Evolutionary conservation across 805 yeast species (phyloP), one percentile per base, ranked within the genome.

Genomic region (Monosporozyma unispora): DNA sequence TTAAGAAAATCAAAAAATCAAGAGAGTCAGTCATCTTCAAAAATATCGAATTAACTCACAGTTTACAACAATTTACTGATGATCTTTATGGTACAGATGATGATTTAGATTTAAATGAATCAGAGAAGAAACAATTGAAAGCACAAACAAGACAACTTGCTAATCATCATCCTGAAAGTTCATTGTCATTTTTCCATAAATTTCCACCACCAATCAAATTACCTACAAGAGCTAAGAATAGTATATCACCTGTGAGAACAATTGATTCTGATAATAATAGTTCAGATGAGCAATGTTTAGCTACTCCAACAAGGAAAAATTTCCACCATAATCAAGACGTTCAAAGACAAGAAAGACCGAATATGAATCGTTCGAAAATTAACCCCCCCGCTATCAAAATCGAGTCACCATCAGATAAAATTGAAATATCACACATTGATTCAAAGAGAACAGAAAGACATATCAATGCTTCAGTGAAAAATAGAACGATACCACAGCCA

Each of bases 31-130:
- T 45, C 46, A 55, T 51, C 48, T 60, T 48, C 47, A 62, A 59
- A 42, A 67, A 65, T 48, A 56, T 53, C 18, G 68, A 62, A 45
- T 49, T 67, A 39, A 59, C 66, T 7, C 59, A 58, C 35, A 63
- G 63, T 47, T 51, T 67, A 37, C 69, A 66, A 53, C 67, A 64
- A 49, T 59, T 67, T 37, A 67, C 68, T 2, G 66, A 64, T 50
- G 70, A 67, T 48, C 51, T 67, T 27, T 67, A 67, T 44, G 70
- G 70, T 31, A 37, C 55, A 7, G 54, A 49, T 18, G 48, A 50
- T 27, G 44, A 46, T 40, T 18, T 29, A 11, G 31, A 46, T 29
- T 7, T 21, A 2, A 23, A 19, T 21, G 4, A 23, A 19, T 29
- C 16, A 11, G 5, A 38, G 12, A 14, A 25, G 22, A 43, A 39